Base-by-base conservation (phyloP, 306 rosid species). In the Castanea mollissima region DNA sequence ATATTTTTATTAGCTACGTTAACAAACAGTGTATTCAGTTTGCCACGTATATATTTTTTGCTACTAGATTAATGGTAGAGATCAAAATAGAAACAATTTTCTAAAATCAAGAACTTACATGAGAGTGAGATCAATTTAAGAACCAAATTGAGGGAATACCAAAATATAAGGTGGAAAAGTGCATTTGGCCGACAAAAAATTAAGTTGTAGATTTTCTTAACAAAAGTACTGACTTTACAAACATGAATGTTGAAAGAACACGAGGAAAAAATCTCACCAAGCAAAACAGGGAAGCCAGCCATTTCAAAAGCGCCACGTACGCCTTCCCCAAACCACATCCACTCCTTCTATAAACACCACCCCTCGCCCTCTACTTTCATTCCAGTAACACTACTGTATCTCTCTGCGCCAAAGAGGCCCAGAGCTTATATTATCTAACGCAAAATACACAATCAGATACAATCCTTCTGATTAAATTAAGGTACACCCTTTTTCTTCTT, bases 251-350 rank as follows among this genome's bases (percentile, higher is more conserved):
- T 5, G 12, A 18, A 49, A 49, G 20, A 46, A 75, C 29, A 29
- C 2, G 25, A 15, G 71, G 27, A 21, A 73, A 78, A 78, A 80
- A 78, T 64, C 75, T 77, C 12, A 18, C 55, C 10, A n/a, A 77
- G 84, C 75, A 71, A 62, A 60, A 69, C 63, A 44, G 78, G 67
- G 29, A 41, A 73, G 38, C 21, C 38, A 75, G 38, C 87, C 94
- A 76, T 64, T 78, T 71, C 27, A n/a, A 76, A 54, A 14, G 25
- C 65, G 91, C 72, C 99, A 93, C 99, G 99, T 91, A 79, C 11
- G 57, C 27, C 32, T 71, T 76, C 75, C 81, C 6, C 3, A 41
- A 85, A 78, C 97, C 98, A 91, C 88, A 95, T 86, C 93, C 88
- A 72, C 75, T 79, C 77, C 83, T 62, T 83, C 70, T 79, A 64